Base-by-base conservation (phyloP, 257 asterid species). In the Solanum bukasovii region DNA sequence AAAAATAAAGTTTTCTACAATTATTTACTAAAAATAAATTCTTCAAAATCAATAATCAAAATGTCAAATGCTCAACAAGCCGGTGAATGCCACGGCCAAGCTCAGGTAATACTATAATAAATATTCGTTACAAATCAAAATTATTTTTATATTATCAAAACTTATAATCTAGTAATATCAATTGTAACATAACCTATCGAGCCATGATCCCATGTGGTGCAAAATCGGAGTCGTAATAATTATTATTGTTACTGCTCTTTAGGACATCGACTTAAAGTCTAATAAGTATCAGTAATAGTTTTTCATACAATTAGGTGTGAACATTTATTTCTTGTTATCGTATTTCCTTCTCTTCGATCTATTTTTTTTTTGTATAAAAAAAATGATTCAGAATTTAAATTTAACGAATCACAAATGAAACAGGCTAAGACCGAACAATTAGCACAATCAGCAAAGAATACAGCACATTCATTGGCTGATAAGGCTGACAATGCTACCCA, bases 21-120 rank as follows among this genome's bases (percentile, higher is more conserved):
- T 11, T 35, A 46, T 59, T n/a, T 85, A 16, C 4, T 2, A 42
- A 1, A 8, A 10, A 12, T 4, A 44, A 29, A 2, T 46, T 21
- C 42, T 79, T 65, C 27, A 68, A 18, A 18, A 33, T 42, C 56
- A 33, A 33, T 25, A 71, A 78, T 68, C 29, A 93, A 90, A 49
- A 94, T 94, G 96, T 91, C 96, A 87, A 90, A 90, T 87, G 31
- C 84, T 44, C 93, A 91, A 73, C 90, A 89, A 27, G 95, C 95
- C 3, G 98, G 95, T 86, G 93, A 91, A 38, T 67, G 18, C 34
- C 95, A 52, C 12, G 92, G 93, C 40, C 85, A 38, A 83, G 38
- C 73, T 37, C 77, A 75, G 63, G 81, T 78, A 65, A 78, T 34
- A 2, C 56, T 25, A 20, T 42, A 27, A 25, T 46, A 77, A 7